Evolutionary conservation across 2,329 filamentous ascomycete species (phyloP).

Genomic region (Lasiodiplodia citricola): DNA sequence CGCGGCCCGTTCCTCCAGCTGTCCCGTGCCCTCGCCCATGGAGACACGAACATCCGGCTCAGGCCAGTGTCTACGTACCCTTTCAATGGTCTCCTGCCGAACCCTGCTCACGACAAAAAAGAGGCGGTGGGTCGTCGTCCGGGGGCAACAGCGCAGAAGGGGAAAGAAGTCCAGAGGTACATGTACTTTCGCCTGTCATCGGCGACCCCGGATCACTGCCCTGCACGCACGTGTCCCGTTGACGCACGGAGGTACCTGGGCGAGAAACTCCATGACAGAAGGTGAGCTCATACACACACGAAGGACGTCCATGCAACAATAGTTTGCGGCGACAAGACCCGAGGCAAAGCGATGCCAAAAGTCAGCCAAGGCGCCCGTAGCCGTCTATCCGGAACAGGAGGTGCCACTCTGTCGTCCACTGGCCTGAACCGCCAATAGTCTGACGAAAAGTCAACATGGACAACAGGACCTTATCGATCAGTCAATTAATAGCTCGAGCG

Average conservation of each 20-base stretch:
- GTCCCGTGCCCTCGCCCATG: conserved; percentile 2
- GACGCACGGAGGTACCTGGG: neutral
- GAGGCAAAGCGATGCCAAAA: too few relatives aligned
- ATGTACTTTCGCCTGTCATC: neutral
- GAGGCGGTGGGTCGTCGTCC: neutral
- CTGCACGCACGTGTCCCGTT: neutral
- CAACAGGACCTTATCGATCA: neutral
- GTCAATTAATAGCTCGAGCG: neutral
- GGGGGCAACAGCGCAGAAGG: neutral
- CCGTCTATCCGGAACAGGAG: too few relatives aligned
- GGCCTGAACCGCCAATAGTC: neutral
- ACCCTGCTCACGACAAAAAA: neutral
- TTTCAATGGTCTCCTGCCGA: neutral
- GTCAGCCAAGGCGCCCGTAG: too few relatives aligned
- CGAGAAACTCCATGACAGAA: neutral
- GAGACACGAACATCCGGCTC: neutral
- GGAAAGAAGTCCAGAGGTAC: neutral
- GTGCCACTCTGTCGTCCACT: too few relatives aligned
- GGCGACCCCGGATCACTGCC: neutral
- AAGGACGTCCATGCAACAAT: neutral
- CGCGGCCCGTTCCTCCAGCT: conserved; percentile 7
- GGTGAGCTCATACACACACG: neutral
- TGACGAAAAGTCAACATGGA: neutral
- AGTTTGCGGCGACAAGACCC: too few relatives aligned
- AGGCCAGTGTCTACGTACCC: neutral